These are phyloP conservation scores for Colletotrichum cereale DNA, from an alignment of 2,329 filamentous ascomycete genomes.

Conservation along the genomic window DNA sequence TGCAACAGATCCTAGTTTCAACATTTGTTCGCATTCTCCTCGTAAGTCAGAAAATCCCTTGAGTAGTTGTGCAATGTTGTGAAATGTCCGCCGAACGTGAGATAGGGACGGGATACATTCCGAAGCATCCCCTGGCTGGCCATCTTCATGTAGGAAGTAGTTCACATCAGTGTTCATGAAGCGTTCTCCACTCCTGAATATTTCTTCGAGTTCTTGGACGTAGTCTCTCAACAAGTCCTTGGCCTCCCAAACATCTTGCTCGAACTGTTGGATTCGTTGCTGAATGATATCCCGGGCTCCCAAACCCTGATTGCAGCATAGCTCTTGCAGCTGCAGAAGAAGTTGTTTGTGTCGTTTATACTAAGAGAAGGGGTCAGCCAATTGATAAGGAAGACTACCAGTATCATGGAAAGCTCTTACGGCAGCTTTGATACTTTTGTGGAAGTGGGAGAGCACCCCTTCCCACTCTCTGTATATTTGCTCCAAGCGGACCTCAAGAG, in stretches of 20 bases:
- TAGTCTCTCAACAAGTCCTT: background rate
- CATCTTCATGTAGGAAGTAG: background rate
- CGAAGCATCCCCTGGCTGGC: background rate
- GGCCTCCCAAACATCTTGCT: background rate
- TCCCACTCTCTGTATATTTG: conserved; percentile 7
- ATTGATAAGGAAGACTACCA: no score
- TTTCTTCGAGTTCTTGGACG: background rate
- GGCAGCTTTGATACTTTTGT: background rate
- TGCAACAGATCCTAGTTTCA: background rate
- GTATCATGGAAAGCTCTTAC: background rate
- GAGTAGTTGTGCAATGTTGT: background rate
- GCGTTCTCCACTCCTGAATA: accelerated
- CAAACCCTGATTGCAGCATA: background rate
- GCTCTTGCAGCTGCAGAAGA: background rate
- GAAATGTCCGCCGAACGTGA: background rate
- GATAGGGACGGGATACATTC: background rate
- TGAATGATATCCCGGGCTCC: background rate
- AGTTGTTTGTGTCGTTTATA: background rate
- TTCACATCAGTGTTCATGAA: conserved; percentile 11
- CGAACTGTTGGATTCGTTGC: background rate
- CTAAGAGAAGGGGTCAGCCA: background rate
- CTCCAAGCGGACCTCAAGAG: background rate
- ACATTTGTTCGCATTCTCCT: background rate
- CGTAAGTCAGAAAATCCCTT: background rate
- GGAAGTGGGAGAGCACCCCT: background rate